Evolutionary conservation across 495 filamentous ascomycete species (phyloP), one percentile per base, ranked within the genome.

Genomic region (Xylaria telfairii): DNA sequence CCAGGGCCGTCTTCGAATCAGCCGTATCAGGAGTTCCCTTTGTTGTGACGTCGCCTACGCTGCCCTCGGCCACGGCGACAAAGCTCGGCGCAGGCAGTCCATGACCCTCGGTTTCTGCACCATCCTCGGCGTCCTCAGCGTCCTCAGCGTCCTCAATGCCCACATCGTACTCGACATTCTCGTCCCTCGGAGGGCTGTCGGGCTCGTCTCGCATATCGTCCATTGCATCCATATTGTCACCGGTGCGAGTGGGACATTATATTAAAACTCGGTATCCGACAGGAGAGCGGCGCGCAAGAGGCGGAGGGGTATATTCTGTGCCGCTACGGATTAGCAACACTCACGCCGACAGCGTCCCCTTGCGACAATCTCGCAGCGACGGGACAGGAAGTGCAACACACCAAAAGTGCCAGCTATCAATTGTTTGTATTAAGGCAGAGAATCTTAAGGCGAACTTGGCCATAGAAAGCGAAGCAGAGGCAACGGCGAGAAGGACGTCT

Each of bases 171-270:
- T 28, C 32, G 44, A 37, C 21, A n/a, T 28, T 28, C 17, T 65
- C 67, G 21, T 19, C 28, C 1, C 1, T 24, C 19, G 28, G 44
- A 32, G n/a, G 19, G 41, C 44, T 57, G 42, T 37, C 44, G 24
- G 67, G n/a, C 21, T 37, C 41, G 7, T 41, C 42, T 62, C 47
- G 37, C 12, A 41, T 32, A 41, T 26, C 67, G 8, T 62, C 42
- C 67, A 69, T 69, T 24, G 41, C 9, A 57, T 59, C 37, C n/a
- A 30, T 34, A 19, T 46, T 63, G 26, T 63, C 41, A 17, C 24
- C 26, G 37, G 39, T 28, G 17, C 44, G 17, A 17, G 13, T 13
- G 39, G 13, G 24, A 9, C 62, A 65, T 65, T 2, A 24, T 47
- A 51, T 37, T 6, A 17, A 32, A n/a, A 10, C 5, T 17, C 7